Percentiles rank a stretch among this genome's conserved stretches.
Conservation (phyloP, 169 alveolate genomes). For the Babesia bovis region DNA sequence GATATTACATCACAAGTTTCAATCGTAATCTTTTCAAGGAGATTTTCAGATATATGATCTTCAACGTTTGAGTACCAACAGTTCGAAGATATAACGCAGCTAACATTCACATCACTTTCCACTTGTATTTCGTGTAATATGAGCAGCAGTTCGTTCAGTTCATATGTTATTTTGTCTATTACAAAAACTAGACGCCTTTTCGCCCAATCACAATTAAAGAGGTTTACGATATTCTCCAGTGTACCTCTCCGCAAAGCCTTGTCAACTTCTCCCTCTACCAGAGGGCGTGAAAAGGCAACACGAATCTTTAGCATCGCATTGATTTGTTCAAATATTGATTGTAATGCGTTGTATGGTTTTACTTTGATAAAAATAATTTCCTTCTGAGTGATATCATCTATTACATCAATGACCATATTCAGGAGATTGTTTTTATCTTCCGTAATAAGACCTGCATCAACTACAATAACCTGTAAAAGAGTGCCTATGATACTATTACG, state of each 20-base stretch:
- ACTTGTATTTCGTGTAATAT: conserved; percentile 28
- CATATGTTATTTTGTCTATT: conserved; percentile 32
- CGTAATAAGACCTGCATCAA: conserved; percentile 32
- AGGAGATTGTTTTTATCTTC: conserved; percentile 38
- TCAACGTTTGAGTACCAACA: conserved; percentile 49
- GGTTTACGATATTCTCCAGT: conserved; percentile 16
- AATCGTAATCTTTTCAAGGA: conserved; percentile 33
- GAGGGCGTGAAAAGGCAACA: neutral
- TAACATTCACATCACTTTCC: conserved; percentile 12
- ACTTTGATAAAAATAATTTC: conserved; percentile 26
- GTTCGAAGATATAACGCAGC: conserved; percentile 34
- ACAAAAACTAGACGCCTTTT: conserved; percentile 9
- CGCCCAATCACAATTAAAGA: conserved; percentile 7
- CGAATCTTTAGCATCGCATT: neutral
- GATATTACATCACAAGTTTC: conserved; percentile 41
- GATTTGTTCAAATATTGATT: conserved; percentile 9
- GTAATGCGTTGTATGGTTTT: neutral
- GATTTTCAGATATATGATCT: conserved; percentile 19
- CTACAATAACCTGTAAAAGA: conserved; percentile 35
- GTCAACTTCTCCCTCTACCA: neutral
- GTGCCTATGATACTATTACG: neutral
- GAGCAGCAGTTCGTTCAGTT: conserved; percentile 37
- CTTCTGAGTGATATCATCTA: neutral
- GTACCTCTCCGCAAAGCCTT: neutral
- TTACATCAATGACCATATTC: conserved; percentile 16